A percentile compares a stretch with the other conserved stretches of the same genome.
Evolutionary conservation across 2,329 filamentous ascomycete genomes (phyloP).

Genomic region (Colletotrichum orchidophilum): DNA sequence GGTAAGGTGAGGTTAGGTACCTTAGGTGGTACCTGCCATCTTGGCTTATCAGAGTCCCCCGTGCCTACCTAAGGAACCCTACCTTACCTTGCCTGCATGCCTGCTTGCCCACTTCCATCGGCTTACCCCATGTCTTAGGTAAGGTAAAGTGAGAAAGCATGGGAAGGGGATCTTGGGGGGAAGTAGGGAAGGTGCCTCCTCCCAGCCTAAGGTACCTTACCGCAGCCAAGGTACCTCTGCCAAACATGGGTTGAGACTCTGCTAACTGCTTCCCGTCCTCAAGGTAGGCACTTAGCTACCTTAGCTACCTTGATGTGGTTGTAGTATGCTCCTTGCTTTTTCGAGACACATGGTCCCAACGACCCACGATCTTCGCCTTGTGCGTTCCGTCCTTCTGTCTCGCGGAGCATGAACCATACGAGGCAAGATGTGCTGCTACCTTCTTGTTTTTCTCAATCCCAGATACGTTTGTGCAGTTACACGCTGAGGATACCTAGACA

Average conservation of each 20-base stretch:
- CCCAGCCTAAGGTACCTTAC: background rate
- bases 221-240: background rate
- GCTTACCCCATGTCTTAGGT: constrained; percentile 6
- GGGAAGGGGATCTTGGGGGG: background rate
- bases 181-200: background rate
- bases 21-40: background rate
- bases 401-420: background rate
- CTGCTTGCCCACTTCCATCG: background rate
- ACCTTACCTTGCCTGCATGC: background rate
- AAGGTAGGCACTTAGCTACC: no score
- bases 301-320: no score
- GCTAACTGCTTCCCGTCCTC: background rate
- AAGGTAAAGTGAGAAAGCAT: no score
- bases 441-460: background rate
- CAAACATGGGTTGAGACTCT: background rate
- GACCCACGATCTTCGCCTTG: background rate
- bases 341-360: background rate
- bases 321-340: background rate
- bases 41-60: no score
- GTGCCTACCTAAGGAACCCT: no score
- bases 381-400: background rate
- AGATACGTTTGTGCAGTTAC: background rate
- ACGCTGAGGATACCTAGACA: no score
- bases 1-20: background rate
- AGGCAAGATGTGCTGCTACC: background rate